Evolutionary conservation across 1,284 basidiomycete genomes (phyloP), one percentile per base, ranked within the genome.

Genomic region (Pseudozyma hubeiensis): DNA sequence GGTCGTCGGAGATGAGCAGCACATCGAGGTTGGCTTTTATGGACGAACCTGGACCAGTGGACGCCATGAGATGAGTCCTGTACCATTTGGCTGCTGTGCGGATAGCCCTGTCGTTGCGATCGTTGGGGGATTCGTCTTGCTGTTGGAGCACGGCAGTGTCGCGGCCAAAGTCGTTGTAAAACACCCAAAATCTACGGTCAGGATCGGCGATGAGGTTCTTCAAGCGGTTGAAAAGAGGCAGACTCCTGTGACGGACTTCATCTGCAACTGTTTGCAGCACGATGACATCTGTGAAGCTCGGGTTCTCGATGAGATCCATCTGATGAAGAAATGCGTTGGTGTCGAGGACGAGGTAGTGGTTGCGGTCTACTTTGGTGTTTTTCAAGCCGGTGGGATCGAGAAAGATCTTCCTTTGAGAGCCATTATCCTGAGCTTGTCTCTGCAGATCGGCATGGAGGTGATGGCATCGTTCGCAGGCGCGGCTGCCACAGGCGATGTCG

Each of bases 261-360:
- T 97, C 93, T 51, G 97, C 87, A 1, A 97, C 94, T 0, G 96
- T 99, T 85, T 99, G 97, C 1, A 97, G 89, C 11, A 99, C 87
- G 54, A 99, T 91, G 44, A 84, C 77, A 45, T 82, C 74, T 33
- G 81, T 78, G 34, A 84, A 82, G 55, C 77, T 69, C 5, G 77
- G 68, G 33, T 76, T 75, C 35, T 79, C 77, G 49, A 79, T 72
- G 39, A 79, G 66, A 48, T 79, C 68, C 76, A 80, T 80, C 59
- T 97, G 94, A 43, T 93, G 90, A 11, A 99, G 87, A 76, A 98
- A 93, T 7, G 97, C 90, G 85, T 99, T 99, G 29, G 97, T 98
- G 85, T 99, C 97, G 14, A 96, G 91, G 5, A 99, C 86, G 33
- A 98, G 84, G 84, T 91, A 95, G 82, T 97, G 93, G 11, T 75